phyloP scores from a whole-genome alignment of 176 grass and related monocot genomes.

The Tillandsia fasciculata region DNA sequence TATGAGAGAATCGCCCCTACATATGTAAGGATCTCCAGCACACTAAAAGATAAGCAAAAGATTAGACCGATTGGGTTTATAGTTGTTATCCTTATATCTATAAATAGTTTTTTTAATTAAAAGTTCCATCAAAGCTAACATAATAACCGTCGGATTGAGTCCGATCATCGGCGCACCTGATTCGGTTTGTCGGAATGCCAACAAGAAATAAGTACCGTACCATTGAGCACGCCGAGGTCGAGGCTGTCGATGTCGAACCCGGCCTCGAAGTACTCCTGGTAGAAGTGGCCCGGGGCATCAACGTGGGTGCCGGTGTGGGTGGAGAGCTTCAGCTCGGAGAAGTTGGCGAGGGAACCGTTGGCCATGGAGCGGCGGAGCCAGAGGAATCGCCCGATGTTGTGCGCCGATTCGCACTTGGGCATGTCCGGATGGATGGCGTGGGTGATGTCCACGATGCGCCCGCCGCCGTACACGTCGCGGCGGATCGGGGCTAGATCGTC shows the following conservation, averaged over 20 bases:
- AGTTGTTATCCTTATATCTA: no score
- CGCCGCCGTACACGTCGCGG: constrained; percentile 42
- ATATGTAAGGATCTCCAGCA: no score
- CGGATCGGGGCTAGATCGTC: not conserved
- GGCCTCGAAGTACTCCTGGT: constrained; percentile 30
- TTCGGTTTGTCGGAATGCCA: no score
- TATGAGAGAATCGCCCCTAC: no score
- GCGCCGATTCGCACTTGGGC: constrained; percentile 31
- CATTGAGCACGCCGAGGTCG: constrained; percentile 33
- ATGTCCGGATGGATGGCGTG: constrained; percentile 55
- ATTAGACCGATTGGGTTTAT: no score
- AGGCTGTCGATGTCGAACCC: constrained; percentile 40
- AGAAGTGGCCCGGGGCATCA: constrained; percentile 48
- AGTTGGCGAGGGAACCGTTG: constrained; percentile 50
- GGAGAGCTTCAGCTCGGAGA: constrained; percentile 57
- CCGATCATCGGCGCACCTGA: no score
- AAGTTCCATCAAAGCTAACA: not conserved
- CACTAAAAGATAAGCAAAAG: no score
- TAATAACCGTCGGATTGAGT: not conserved
- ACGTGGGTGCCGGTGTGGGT: constrained; percentile 62
- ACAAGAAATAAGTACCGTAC: constrained; percentile 3
- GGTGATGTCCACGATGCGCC: constrained; percentile 71
- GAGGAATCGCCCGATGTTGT: constrained; percentile 33
- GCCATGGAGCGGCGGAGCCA: constrained; percentile 53
- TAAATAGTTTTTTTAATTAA: no score